These are phyloP conservation scores for Phytophthora lateralis DNA, from an alignment of 352 stramenopile genomes.

Conservation along the genomic window DNA sequence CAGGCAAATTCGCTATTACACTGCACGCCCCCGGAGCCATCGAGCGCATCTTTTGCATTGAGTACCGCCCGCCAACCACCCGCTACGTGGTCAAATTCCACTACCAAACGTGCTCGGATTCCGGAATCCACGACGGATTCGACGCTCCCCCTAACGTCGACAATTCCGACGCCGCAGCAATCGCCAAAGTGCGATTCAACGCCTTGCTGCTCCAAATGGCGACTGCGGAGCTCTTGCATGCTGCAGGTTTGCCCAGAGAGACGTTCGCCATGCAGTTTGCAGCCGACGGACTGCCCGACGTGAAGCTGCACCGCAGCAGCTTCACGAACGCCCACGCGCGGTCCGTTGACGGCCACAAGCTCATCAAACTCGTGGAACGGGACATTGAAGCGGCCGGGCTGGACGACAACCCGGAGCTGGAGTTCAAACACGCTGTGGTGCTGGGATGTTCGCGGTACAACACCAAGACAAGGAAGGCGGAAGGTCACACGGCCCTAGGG, in stretches of 20 bases:
- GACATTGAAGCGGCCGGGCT: slow-evolving; percentile 52
- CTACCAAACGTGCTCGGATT: slow-evolving; percentile 66
- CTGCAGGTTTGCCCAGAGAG: slow-evolving; percentile 40
- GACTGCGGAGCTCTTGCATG: slow-evolving; percentile 56
- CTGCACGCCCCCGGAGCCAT: slow-evolving; percentile 20
- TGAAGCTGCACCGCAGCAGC: slow-evolving; percentile 56
- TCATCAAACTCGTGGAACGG: slow-evolving; percentile 55
- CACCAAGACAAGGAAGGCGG: slow-evolving; percentile 43
- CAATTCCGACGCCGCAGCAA: slow-evolving; percentile 57
- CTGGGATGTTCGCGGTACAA: slow-evolving; percentile 74
- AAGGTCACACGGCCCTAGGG: slow-evolving; percentile 66
- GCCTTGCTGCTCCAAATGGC: slow-evolving; percentile 64
- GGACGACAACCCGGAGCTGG: slow-evolving; percentile 32
- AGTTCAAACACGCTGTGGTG: slow-evolving; percentile 77
- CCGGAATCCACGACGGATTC: slow-evolving; percentile 44
- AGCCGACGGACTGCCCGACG: slow-evolving; percentile 53
- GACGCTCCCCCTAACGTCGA: slow-evolving; percentile 56
- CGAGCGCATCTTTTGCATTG: slow-evolving; percentile 39
- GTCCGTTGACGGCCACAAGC: slow-evolving; percentile 59
- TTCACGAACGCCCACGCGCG: slow-evolving; percentile 60
- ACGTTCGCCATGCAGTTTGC: slow-evolving; percentile 67
- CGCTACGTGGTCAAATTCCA: slow-evolving; percentile 64
- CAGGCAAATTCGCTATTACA: slow-evolving; percentile 47
- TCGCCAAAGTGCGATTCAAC: slow-evolving; percentile 59
- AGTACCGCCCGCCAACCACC: slow-evolving; percentile 39